Base-by-base conservation (phyloP, 768 basidiomycete genomes). In the Rhizopogon vulgaris region DNA sequence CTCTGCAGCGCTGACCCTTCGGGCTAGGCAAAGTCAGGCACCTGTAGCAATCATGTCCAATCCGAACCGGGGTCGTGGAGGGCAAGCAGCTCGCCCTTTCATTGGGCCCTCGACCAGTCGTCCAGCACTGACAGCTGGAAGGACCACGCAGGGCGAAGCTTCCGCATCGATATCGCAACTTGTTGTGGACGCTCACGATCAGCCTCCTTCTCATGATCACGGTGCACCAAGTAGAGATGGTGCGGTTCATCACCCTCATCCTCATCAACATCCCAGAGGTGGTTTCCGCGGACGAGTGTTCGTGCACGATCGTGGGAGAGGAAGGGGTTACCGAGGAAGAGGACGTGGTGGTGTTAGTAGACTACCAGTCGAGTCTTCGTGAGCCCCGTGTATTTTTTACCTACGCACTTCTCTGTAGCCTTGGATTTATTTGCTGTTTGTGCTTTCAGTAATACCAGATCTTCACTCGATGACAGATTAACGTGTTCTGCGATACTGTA, bases 31-130 rank as follows among this genome's bases (percentile, higher is more conserved):
- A 51, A 17, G 14, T 36, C 62, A 63, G 56, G 48, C 68, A 2
- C 77, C 78, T 3, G 74, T 90, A 14, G 77, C 80, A 32, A 90
- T 91, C 51, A 87, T 90, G 84, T 66, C 78, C 12, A 91, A 92
- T 60, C 90, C 90, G 0, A 84, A 85, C 55, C 67, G 72, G 37
- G 72, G 69, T 9, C 73, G 71, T 30, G 64, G 65, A 42, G 61
- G 65, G 25, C 53, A 50, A 27, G 56, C 56, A 14, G 53, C 47
- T 28, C 27, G 55, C 34, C 30, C 38, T 6, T 37, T 55, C 14
- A 52, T 43, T 28, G 48, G 39, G 24, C 48, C 55, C 42, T 52
- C 2, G 15, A 51, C 42, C n/a, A 41, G 39, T 37, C 49, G 54
- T 1, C 52, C 64, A 15, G 48, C 51, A 34, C 42, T 49, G 2